phyloP scores from a whole-genome alignment of 495 filamentous ascomycete species.

The Penicillium bovifimosum region DNA sequence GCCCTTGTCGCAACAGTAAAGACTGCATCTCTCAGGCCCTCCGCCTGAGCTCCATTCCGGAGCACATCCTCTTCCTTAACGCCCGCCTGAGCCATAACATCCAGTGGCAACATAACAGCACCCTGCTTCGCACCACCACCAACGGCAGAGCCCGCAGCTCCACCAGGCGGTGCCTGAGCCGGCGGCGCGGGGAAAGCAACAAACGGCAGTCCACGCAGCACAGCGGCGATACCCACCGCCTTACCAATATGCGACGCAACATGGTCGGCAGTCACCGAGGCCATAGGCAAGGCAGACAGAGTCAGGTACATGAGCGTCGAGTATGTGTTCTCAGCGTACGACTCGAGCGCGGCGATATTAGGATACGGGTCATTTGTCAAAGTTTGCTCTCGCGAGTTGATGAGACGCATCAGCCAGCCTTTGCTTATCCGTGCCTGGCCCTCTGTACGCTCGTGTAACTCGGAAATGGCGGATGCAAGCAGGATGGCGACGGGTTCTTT shows the following conservation, averaged over 20 bases:
- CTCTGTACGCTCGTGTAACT: conserved; percentile 51
- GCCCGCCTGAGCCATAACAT: conserved; percentile 77
- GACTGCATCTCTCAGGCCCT: conserved; percentile 79
- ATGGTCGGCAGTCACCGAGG: conserved; percentile 83
- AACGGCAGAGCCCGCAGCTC: conserved; percentile 11
- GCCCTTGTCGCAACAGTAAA: conserved; percentile 89
- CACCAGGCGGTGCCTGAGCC: conserved; percentile 45
- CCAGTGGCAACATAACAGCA: conserved; percentile 72
- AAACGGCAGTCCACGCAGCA: conserved; percentile 76
- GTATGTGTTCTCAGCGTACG: conserved; percentile 91
- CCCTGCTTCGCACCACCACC: conserved; percentile 48
- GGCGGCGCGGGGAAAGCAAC: conserved; percentile 72
- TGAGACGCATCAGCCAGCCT: conserved; percentile 73
- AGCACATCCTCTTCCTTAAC: conserved; percentile 86
- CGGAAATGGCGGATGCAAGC: conserved; percentile 60
- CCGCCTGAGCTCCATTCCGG: conserved; percentile 66
- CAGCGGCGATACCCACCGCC: conserved; percentile 77
- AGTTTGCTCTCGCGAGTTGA: conserved; percentile 73
- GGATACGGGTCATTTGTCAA: conserved; percentile 79
- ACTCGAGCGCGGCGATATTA: conserved; percentile 66
- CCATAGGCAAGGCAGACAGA: conserved; percentile 66
- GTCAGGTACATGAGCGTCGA: conserved; percentile 89
- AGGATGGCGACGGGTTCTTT: conserved; percentile 90
- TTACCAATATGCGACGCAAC: conserved; percentile 92
- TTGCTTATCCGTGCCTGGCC: conserved; percentile 60